A percentile compares a stretch with the other conserved stretches of the same genome.
phyloP scores from a whole-genome alignment of 129 eudicot genomes.

The Flaveria linearis region DNA sequence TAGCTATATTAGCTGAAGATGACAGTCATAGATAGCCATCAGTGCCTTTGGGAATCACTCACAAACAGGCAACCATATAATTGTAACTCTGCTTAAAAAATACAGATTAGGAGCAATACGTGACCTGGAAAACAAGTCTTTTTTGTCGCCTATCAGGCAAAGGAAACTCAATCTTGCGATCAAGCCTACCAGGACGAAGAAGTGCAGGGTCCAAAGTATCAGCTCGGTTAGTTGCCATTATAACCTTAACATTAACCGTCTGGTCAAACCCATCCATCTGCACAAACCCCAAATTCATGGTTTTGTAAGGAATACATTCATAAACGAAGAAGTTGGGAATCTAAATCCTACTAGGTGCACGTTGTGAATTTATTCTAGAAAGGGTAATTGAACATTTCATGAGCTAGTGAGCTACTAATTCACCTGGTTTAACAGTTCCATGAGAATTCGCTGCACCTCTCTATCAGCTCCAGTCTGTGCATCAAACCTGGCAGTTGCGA shows the following conservation, averaged over 20 bases:
- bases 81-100: background rate
- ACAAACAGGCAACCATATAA: background rate
- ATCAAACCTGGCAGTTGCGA: slow-evolving; percentile 89
- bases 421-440: slow-evolving; percentile 93
- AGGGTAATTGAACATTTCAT: background rate
- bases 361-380: too few relatives aligned
- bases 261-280: slow-evolving; percentile 97
- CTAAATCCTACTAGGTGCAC: too few relatives aligned
- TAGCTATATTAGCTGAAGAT: background rate
- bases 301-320: background rate
- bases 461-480: slow-evolving; percentile 92
- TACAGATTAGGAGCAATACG: background rate
- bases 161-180: slow-evolving; percentile 81
- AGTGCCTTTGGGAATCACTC: background rate
- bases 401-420: background rate
- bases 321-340: too few relatives aligned
- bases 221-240: slow-evolving; percentile 78
- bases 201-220: slow-evolving; percentile 82
- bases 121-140: slow-evolving; percentile 53
- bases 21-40: background rate
- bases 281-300: slow-evolving; percentile 25
- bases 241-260: slow-evolving; percentile 83
- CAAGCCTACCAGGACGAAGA: slow-evolving; percentile 79
- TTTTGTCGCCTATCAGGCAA: slow-evolving; percentile 80
- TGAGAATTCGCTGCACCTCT: slow-evolving; percentile 85